Evolutionary conservation across 495 filamentous ascomycete genomes (phyloP), one percentile per base, ranked within the genome.

Genomic region (Penicillium nucicola): DNA sequence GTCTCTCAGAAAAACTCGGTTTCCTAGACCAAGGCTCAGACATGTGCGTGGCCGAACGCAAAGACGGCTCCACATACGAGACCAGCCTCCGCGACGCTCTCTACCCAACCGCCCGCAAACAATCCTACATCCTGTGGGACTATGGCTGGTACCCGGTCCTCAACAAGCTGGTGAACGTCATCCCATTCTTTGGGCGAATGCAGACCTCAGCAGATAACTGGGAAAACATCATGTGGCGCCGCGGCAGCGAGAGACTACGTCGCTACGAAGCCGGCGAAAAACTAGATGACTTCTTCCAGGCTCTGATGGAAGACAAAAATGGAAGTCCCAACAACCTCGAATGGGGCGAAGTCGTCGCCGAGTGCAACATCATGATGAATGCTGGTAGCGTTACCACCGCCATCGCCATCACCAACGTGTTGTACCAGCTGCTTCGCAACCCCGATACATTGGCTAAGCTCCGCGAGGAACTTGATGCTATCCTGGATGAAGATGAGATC

Each of bases 381-480:
- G 82, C 78, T 13, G 81, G 81, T 11, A 72, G 69, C 14, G 80
- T 77, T 32, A 83, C 81, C 0, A 83, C 81, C 3, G 76, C 78
- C 9, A 72, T 78, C 25, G 74, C 74, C 2, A 60, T 84, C 45
- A 62, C 69, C 14, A 77, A 76, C 35, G 67, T 68, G 17, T 53
- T 88, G 58, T 85, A 78, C 64, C 69, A 76, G 31, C 72, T 88
- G 0, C 57, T 85, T 40, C 75, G 71, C 34, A 72, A 82, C 56
- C 82, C 81, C 0, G 51, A 66, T 3, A 63, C 61, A 4, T 68
- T 84, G 41, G 56, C 55, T 4, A 80, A 77, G 54, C 77, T 86
- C 1, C 77, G 78, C 18, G 49, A 76, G 25, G 85, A 89, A 58
- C 65, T 90, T 8, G 84, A 75, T 23, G 60, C 60, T 0, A 67